phyloP scores from a whole-genome alignment of 2,329 filamentous ascomycete species.

The Gyromitra esculenta region DNA sequence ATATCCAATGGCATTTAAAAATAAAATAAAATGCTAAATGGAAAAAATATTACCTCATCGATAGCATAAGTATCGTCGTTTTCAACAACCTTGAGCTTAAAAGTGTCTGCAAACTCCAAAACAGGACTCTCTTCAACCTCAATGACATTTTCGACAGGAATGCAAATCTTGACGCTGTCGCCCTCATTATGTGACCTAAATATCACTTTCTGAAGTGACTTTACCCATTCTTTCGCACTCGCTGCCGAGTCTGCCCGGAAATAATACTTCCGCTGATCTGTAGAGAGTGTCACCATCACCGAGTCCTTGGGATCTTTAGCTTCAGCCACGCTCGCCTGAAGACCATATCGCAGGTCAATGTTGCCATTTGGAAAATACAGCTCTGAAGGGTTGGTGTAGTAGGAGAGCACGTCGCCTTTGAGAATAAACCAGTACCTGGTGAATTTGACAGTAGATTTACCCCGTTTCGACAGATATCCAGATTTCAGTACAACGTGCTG shows the following conservation, averaged over 20 bases:
- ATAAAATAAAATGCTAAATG: not conserved
- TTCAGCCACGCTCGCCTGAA: slow-evolving; percentile 81
- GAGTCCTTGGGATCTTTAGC: slow-evolving; percentile 77
- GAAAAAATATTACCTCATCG: slow-evolving; percentile 75
- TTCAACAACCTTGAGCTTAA: slow-evolving; percentile 91
- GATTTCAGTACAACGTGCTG: slow-evolving; percentile 81
- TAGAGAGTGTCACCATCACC: slow-evolving; percentile 80
- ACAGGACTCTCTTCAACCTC: slow-evolving; percentile 93
- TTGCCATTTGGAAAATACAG: slow-evolving; percentile 91
- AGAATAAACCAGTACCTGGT: slow-evolving; percentile 92
- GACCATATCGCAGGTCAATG: slow-evolving; percentile 90
- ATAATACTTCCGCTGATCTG: slow-evolving; percentile 82
- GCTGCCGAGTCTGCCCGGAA: slow-evolving; percentile 87
- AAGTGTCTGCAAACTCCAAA: slow-evolving; percentile 89
- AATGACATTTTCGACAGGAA: slow-evolving; percentile 87
- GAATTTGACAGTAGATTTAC: slow-evolving; percentile 86
- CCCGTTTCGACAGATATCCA: slow-evolving; percentile 86
- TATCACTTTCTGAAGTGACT: slow-evolving; percentile 90
- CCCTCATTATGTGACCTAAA: slow-evolving; percentile 96
- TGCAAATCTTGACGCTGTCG: slow-evolving; percentile 93
- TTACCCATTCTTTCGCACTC: slow-evolving; percentile 96
- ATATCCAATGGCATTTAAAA: not conserved
- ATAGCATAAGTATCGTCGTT: slow-evolving; percentile 94
- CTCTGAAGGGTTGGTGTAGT: slow-evolving; percentile 83
- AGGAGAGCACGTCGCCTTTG: slow-evolving; percentile 90